Evolutionary conservation across 768 basidiomycete species (phyloP).

Genomic region (Collybiopsis confluens): DNA sequence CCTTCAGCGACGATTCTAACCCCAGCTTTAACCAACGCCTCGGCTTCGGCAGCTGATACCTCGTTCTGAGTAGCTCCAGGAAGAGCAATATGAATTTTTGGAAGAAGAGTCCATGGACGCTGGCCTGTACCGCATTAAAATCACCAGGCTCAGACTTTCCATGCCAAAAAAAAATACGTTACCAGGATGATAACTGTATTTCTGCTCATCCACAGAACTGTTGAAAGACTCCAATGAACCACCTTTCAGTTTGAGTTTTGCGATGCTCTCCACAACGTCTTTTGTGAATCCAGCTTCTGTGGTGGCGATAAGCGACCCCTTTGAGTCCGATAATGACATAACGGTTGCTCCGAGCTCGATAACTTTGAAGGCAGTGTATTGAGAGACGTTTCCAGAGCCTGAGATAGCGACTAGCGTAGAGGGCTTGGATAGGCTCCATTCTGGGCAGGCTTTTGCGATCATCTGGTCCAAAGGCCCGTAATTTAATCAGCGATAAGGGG

Average conservation of each 20-base stretch:
- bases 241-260: constrained; percentile 50
- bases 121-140: constrained; percentile 31
- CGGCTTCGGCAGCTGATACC: constrained; percentile 63
- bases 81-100: constrained; percentile 61
- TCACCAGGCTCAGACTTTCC: no score
- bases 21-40: constrained; percentile 65
- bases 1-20: constrained; percentile 71
- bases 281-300: constrained; percentile 53
- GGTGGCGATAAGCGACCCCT: constrained; percentile 58
- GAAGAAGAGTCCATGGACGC: constrained; percentile 66
- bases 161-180: constrained; percentile 8
- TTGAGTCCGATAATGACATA: constrained; percentile 71
- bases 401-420: constrained; percentile 52
- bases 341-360: constrained; percentile 73
- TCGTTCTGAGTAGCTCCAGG: constrained; percentile 73
- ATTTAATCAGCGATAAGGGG: background rate
- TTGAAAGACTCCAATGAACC: constrained; percentile 38
- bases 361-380: constrained; percentile 72
- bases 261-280: constrained; percentile 48
- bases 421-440: constrained; percentile 44
- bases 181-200: constrained; percentile 50
- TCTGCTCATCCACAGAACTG: constrained; percentile 23
- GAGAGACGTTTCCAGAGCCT: constrained; percentile 73
- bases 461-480: constrained; percentile 38
- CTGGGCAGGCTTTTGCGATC: constrained; percentile 54